These are phyloP conservation scores for Microbotryum saponariae DNA, from an alignment of 1,284 basidiomycete species.

Conservation along the genomic window DNA sequence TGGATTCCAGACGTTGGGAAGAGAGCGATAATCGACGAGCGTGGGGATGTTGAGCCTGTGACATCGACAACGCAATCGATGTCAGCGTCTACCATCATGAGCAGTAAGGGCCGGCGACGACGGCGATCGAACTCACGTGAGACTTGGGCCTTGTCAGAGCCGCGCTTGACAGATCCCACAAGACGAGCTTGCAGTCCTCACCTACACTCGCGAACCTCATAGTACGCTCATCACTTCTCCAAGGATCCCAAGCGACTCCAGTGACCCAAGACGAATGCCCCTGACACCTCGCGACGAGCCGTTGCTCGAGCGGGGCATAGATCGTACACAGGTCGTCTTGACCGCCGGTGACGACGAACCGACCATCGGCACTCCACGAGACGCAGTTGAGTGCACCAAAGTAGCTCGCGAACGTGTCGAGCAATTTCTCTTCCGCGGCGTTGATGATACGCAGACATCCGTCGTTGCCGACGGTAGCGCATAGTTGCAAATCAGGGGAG, in stretches of 20 bases:
- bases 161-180: constrained; percentile 89
- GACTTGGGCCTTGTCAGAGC: constrained; percentile 65
- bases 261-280: constrained; percentile 93
- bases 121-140: constrained; percentile 38
- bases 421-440: constrained; percentile 67
- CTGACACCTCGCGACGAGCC: constrained; percentile 91
- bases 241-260: constrained; percentile 77
- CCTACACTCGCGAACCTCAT: constrained; percentile 73
- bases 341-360: constrained; percentile 79
- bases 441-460: constrained; percentile 82
- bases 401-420: constrained; percentile 84
- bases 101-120: neutral
- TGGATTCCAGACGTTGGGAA: constrained; percentile 7
- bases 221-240: constrained; percentile 65
- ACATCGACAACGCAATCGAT: neutral
- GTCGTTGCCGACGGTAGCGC: constrained; percentile 79
- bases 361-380: constrained; percentile 89
- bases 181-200: constrained; percentile 83
- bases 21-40: constrained; percentile 17
- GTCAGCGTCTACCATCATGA: neutral
- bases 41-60: constrained; percentile 10
- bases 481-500: constrained; percentile 77
- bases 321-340: constrained; percentile 93
- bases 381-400: constrained; percentile 83
- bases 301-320: constrained; percentile 81